Conservation (phyloP, 2,329 filamentous ascomycete genomes). For the Cadophora gregata region DNA sequence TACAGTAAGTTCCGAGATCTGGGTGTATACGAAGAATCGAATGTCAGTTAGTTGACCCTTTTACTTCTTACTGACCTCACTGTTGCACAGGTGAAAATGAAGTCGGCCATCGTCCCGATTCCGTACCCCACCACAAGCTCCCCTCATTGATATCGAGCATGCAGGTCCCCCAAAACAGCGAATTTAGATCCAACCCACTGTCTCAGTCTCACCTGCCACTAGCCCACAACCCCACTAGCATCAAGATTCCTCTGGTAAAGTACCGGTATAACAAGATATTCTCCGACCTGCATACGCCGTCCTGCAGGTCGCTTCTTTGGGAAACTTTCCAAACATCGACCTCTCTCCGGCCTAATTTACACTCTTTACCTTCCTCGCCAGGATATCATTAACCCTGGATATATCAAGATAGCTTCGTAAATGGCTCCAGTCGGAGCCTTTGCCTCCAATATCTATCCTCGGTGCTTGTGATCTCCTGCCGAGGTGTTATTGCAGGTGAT, state of each 20-base stretch:
- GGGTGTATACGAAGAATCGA: not conserved
- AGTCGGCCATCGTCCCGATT: not conserved
- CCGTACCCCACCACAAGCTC: not conserved
- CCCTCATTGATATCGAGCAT: not conserved
- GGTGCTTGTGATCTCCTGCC: not conserved
- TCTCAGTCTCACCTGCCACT: not conserved
- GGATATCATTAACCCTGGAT: not conserved
- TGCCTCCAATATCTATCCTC: not conserved
- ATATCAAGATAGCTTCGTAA: not conserved
- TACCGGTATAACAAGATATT: constrained; percentile 1
- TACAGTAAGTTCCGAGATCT: not conserved
- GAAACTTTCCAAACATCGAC: not conserved
- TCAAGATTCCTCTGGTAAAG: not conserved
- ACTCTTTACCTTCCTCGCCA: not conserved
- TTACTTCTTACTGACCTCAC: no score
- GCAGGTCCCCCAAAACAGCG: not conserved
- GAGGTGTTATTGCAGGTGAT: not conserved
- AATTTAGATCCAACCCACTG: not conserved
- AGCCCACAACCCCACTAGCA: not conserved
- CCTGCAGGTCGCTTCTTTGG: not conserved
- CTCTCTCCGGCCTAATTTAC: not conserved
- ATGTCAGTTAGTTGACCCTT: no score
- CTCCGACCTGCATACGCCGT: not conserved
- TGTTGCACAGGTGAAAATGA: not conserved
- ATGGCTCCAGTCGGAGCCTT: not conserved